Evolutionary conservation across 768 basidiomycete genomes (phyloP), one percentile per base, ranked within the genome.

Genomic region (Tricholoma saponaceum): DNA sequence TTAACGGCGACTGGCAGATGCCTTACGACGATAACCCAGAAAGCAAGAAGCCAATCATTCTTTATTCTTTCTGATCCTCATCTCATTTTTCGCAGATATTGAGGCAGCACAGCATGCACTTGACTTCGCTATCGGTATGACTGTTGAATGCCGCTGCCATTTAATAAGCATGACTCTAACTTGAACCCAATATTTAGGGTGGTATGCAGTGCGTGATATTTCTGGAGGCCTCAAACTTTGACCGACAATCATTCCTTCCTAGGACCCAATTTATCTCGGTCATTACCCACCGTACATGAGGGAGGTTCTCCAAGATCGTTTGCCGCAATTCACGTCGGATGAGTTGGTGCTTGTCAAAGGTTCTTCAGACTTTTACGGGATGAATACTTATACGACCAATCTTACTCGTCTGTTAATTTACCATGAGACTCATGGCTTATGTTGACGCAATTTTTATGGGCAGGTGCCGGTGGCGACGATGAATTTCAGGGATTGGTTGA

Each of bases 1-100:
- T 90, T 46, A 90, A 90, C 62, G 85, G 87, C 10, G 86, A 89
- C 67, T 89, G 85, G 86, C 76, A 81, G 30, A 82, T 86, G 68
- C 89, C 90, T 7, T 90, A 84, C 59, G 86, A 89, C 61, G 79
- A 87, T 60, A 77, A 69, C 39, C 83, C 81, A 9, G 83, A 85
- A 64, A 90, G 89, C 90, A 66, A 62, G 85, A 74, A 5, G 13
- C 39, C 30, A 44, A 51, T 51, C 47, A 49, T 58, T 58, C 5
- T 46, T 16, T 3, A 41, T 16, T 50, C 20, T 41, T 22, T 28
- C 39, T 41, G 10, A 28, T 10, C 13, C 18, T 49, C 25, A 43
- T 25, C 23, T 39, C 30, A 7, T 52, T 26, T 44, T 25, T 16
- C 61, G 52, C 37, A 88, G 88, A 90, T 62, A 70, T 87, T 62